These are phyloP conservation scores for Pisolithus thermaeus DNA, from an alignment of 1,284 basidiomycete genomes.

Conservation along the genomic window DNA sequence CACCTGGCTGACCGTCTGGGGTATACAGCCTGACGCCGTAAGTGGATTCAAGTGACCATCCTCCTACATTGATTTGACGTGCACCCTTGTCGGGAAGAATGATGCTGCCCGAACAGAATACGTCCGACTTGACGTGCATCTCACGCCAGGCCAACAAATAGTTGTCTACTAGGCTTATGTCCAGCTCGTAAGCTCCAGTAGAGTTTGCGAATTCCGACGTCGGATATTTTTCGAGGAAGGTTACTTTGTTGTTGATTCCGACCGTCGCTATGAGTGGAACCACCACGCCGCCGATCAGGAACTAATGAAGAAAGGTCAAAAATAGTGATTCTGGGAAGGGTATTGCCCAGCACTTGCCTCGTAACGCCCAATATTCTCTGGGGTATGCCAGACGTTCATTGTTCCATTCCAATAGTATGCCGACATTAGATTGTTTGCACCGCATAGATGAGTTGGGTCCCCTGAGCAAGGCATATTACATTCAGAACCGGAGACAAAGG, in stretches of 20 bases:
- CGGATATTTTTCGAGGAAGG: constrained; percentile 64
- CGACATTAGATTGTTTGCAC: constrained; percentile 42
- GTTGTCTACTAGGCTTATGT: constrained; percentile 49
- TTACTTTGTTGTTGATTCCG: constrained; percentile 72
- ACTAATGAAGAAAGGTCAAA: constrained; percentile 31
- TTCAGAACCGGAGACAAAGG: constrained; percentile 41
- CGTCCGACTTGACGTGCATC: constrained; percentile 69
- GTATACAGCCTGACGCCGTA: constrained; percentile 59
- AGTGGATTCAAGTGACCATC: constrained; percentile 58
- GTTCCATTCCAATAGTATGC: constrained; percentile 59
- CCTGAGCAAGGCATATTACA: constrained; percentile 61
- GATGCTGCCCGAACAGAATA: constrained; percentile 71
- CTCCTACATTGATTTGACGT: constrained; percentile 66
- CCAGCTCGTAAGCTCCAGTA: constrained; percentile 74
- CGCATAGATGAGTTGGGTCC: constrained; percentile 61
- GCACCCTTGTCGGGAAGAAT: constrained; percentile 68
- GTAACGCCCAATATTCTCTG: constrained; percentile 57
- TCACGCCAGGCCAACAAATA: constrained; percentile 58
- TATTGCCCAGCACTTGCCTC: constrained; percentile 37
- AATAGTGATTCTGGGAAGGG: background rate
- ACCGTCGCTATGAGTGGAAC: constrained; percentile 69
- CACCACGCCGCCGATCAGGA: constrained; percentile 56
- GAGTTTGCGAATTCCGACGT: constrained; percentile 53
- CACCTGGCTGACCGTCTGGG: constrained; percentile 42
- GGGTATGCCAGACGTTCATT: constrained; percentile 58